Evolutionary conservation across 78 protist species (phyloP).

Genomic region (Isochrysis galbana): DNA sequence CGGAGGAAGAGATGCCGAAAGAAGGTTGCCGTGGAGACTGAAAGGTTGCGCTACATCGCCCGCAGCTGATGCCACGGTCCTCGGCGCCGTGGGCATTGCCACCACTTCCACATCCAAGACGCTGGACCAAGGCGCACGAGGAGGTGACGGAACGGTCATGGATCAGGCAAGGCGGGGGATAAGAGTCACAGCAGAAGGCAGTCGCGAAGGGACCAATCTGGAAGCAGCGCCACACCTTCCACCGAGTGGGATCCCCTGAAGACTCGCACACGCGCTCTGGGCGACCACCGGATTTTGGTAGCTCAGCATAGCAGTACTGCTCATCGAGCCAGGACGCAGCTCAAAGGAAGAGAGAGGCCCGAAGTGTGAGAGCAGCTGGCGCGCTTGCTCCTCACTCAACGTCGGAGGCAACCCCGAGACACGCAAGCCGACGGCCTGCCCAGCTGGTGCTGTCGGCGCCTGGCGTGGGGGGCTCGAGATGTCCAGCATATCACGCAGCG

Average conservation of each 20-base stretch:
- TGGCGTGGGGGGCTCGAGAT: background rate
- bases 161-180: no score
- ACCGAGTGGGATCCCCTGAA: background rate
- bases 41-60: no score
- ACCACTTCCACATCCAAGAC: background rate
- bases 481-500: background rate
- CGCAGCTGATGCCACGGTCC: no score
- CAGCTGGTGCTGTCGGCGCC: background rate
- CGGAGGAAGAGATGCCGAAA: no score
- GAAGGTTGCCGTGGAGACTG: no score
- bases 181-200: no score
- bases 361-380: background rate
- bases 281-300: background rate
- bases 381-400: background rate
- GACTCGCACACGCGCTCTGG: background rate
- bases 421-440: background rate
- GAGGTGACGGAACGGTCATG: no score
- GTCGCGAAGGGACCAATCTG: no score
- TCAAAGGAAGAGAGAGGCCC: background rate
- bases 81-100: background rate
- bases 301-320: background rate
- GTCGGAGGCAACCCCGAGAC: background rate
- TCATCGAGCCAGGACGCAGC: background rate
- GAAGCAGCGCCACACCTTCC: background rate
- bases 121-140: no score